phyloP scores from a whole-genome alignment of 805 yeast species.

The Candida silvicultrix region DNA sequence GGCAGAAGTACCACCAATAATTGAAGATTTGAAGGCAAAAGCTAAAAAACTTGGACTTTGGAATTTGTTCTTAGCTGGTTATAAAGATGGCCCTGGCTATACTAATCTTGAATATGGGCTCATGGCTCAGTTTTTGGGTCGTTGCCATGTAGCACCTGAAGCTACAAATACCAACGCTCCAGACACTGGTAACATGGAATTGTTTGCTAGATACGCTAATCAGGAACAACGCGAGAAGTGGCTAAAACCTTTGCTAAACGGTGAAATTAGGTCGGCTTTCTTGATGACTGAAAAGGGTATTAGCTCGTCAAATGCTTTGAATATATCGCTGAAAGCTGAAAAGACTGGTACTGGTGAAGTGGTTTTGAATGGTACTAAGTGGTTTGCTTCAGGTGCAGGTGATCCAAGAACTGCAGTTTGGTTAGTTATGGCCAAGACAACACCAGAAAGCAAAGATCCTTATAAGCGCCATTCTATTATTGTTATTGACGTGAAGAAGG shows the following conservation, averaged over 20 bases:
- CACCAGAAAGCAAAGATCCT: slow-evolving; percentile 20
- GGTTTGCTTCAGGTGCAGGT: slow-evolving; percentile 71
- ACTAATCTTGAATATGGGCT: slow-evolving; percentile 59
- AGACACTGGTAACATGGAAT: slow-evolving; percentile 54
- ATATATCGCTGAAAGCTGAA: slow-evolving; percentile 43
- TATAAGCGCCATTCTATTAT: slow-evolving; percentile 52
- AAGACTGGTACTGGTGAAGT: slow-evolving; percentile 33
- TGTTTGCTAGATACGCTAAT: slow-evolving; percentile 32
- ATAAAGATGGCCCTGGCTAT: slow-evolving; percentile 48
- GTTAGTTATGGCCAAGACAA: slow-evolving; percentile 24
- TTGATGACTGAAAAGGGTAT: slow-evolving; percentile 59
- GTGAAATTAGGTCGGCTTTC: slow-evolving; percentile 53
- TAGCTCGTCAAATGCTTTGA: slow-evolving; percentile 57
- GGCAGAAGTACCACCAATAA: slow-evolving; percentile 38
- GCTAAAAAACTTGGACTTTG: slow-evolving; percentile 50
- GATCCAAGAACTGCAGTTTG: slow-evolving; percentile 49
- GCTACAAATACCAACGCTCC: slow-evolving; percentile 58
- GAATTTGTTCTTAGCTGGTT: slow-evolving; percentile 48
- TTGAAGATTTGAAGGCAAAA: slow-evolving; percentile 44
- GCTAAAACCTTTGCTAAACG: slow-evolving; percentile 47
- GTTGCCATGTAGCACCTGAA: slow-evolving; percentile 48
- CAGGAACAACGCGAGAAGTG: slow-evolving; percentile 39
- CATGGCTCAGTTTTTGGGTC: slow-evolving; percentile 59
- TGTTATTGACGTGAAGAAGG: slow-evolving; percentile 44
- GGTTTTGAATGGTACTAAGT: slow-evolving; percentile 53